Conservation (phyloP, 352 stramenopile species). For the Pythium utonaiense region DNA sequence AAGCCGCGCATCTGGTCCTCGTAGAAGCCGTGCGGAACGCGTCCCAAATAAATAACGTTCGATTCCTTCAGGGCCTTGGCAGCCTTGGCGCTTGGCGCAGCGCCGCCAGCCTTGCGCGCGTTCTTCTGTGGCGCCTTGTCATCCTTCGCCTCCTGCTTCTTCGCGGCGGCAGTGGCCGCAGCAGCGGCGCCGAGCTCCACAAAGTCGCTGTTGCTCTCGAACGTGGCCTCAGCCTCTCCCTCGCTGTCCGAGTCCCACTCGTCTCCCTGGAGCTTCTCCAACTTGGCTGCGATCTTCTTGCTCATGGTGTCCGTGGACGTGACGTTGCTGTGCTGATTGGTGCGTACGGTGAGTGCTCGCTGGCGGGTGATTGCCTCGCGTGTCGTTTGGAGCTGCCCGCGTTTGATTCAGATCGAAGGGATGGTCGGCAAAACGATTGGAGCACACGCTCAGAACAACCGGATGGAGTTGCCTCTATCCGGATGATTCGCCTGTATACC, state of each 20-base stretch:
- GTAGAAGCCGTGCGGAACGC: constrained; percentile 95
- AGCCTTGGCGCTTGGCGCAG: constrained; percentile 22
- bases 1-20: constrained; percentile 95
- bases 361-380: constrained; percentile 1
- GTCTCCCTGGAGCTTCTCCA: constrained; percentile 77
- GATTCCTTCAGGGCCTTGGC: constrained; percentile 38
- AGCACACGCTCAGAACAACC: constrained; percentile 19
- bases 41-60: constrained; percentile 95
- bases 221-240: constrained; percentile 25
- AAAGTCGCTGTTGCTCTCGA: constrained; percentile 51
- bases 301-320: constrained; percentile 38
- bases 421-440: constrained; percentile 27
- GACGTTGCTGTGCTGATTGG: not conserved
- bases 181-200: constrained; percentile 50
- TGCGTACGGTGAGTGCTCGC: constrained; percentile 4
- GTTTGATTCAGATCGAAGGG: not conserved
- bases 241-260: constrained; percentile 88
- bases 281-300: constrained; percentile 73
- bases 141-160: constrained; percentile 21
- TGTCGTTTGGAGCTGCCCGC: constrained; percentile 16
- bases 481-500: constrained; percentile 17
- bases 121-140: constrained; percentile 24
- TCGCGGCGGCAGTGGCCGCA: constrained; percentile 17
- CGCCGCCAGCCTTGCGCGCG: constrained; percentile 25
- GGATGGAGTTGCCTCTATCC: constrained; percentile 11